Percentiles rank a stretch among this genome's conserved stretches.
Conservation (phyloP, 352 stramenopile species). For the Phytophthora citricola region DNA sequence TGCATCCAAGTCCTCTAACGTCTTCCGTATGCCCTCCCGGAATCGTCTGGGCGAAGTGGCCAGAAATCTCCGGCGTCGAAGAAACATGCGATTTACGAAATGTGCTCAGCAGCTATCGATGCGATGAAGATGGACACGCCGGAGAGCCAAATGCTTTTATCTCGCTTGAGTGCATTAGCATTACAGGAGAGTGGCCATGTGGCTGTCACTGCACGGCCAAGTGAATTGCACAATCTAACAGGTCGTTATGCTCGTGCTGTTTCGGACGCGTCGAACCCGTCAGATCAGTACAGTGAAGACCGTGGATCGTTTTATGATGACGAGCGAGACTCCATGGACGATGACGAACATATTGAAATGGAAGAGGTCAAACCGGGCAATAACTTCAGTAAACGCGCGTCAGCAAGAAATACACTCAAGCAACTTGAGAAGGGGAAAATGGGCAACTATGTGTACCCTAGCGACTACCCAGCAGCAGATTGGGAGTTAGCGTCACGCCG, state of each 20-base stretch:
- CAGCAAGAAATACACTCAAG: conserved; percentile 57
- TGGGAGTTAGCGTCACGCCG: conserved; percentile 68
- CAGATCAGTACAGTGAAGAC: conserved; percentile 52
- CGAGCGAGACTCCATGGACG: conserved; percentile 40
- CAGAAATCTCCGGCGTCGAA: conserved; percentile 24
- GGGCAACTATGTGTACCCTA: conserved; percentile 75
- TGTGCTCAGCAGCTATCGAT: conserved; percentile 55
- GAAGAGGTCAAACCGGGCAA: conserved; percentile 24
- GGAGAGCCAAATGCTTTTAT: conserved; percentile 73
- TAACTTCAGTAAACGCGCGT: conserved; percentile 27
- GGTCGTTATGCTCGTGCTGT: conserved; percentile 35
- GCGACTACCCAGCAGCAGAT: conserved; percentile 55
- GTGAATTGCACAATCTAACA: conserved; percentile 37
- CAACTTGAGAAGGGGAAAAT: conserved; percentile 65
- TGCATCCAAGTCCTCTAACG: conserved; percentile 51
- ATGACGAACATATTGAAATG: conserved; percentile 40
- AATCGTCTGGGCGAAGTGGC: conserved; percentile 19
- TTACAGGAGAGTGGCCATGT: conserved; percentile 51
- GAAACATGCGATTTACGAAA: conserved; percentile 56
- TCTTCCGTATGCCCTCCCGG: conserved; percentile 38
- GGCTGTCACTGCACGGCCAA: conserved; percentile 29
- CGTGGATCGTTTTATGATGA: conserved; percentile 45
- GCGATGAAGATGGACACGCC: conserved; percentile 43
- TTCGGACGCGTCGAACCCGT: conserved; percentile 52
- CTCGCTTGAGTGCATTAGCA: conserved; percentile 59